Evolutionary conservation across 495 filamentous ascomycete genomes (phyloP), one percentile per base, ranked within the genome.

Genomic region (Xylaria acuta): DNA sequence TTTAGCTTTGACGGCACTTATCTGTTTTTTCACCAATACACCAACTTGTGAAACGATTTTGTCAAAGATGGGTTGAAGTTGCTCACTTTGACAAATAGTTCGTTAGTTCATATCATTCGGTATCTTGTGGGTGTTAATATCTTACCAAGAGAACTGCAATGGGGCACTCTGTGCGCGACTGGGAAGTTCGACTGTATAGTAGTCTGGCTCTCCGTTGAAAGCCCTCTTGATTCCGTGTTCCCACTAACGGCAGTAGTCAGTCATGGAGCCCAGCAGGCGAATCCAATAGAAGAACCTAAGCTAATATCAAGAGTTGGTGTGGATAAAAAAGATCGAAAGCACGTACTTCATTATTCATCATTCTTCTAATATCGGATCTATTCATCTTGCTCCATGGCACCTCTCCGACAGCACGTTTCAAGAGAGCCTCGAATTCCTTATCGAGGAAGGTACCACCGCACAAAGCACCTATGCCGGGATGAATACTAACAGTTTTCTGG

Each of bases 331-430:
- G 27, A 5, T 43, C 12, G n/a, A 58, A 27, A 3, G 56, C 25
- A 14, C 65, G n/a, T 43, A 67, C 65, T 4, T 67, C 65, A 6
- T 56, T 67, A 22, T 67, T 67, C 65, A 67, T 67, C 65, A 67
- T 30, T 56, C 36, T 67, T 40, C 49, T 38, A 6, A 67, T 67
- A 43, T 67, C 65, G 6, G 49, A 54, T 6, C 20, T 5, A n/a
- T 41, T 67, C 65, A 67, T 67, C 16, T 54, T 67, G 22, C 30
- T 43, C 65, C 65, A 67, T 0, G 65, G 27, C 14, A 3, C n/a
- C 8, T 67, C 36, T 36, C 65, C 65, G 7, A 56, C 22, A 20
- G 25, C 18, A 1, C 11, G 1, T 49, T 56, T 67, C 49, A 67
- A 43, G 22, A 54, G 14, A 0, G 22, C 1, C 30, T 67, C 65